Base-by-base conservation (phyloP, 2,329 filamentous ascomycete genomes). In the Helminthosporium solani region DNA sequence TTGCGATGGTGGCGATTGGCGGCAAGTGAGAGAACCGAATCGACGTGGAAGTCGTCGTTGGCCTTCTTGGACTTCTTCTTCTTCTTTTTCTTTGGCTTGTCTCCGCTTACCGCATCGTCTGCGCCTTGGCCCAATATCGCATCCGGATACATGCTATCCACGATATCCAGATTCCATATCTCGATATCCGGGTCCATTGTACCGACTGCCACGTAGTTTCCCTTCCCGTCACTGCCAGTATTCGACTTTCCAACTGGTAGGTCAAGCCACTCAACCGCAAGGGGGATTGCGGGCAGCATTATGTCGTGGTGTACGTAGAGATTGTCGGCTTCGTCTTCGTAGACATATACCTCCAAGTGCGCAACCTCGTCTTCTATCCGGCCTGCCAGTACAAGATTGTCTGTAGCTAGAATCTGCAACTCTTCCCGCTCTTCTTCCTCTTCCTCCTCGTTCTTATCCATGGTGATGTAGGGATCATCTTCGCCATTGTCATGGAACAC, bases 231-330 rank as follows among this genome's bases (percentile, higher is more conserved):
- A 50, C 82, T 81, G 34, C 33, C 48, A 31, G 52, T 49, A 28
- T 52, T 55, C 23, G 54, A 48, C 68, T 90, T 89, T 55, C 87
- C 86, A 28, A 96, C 90, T n/a, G 90, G 86, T 45, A 96, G 79
- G 68, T 96, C 89, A 35, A 99, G 75, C 94, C 94, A 99, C 75
- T 99, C 94, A 33, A 97, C 81, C 64, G 90, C 94, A 6, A 99
- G 83, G 9, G 94, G 94, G 65, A 99, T 96, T 19, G 92, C 92
- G 25, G 94, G 94, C 45, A 99, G 81, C 92, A 99, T 97, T 61
- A 99, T 95, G 72, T 99, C 94, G 80, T 99, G 94, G 75, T 99
- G 94, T 19, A 99, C 92, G 70, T 99, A 99, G 50, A 99, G 85
- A 69, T 99, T 99, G 73, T 97, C 94, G 35, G 86, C 88, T 52